Evolutionary conservation across 1,284 basidiomycete genomes (phyloP), one percentile per base, ranked within the genome.

Genomic region (Sporisorium sorghi): DNA sequence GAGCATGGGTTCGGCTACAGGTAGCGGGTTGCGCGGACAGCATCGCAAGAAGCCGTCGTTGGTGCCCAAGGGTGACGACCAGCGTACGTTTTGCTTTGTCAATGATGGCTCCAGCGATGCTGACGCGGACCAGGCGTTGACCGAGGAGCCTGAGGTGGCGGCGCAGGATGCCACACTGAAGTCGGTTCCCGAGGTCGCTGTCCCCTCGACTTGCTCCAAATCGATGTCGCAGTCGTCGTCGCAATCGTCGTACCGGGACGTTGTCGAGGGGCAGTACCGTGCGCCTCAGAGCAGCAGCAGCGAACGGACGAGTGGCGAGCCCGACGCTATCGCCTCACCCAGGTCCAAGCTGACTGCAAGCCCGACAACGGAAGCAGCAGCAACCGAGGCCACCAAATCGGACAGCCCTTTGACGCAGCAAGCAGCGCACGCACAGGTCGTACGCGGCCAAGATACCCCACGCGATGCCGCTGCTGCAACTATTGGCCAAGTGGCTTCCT

Each of bases 51-150:
- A 61, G 56, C 62, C 58, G 2, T 70, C 64, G 12, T 14, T 74
- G 52, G 57, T 74, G 17, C 66, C 51, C 1, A 69, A 69, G 30
- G 66, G 54, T 3, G 58, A 48, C 33, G 72, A 74, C 37, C 58
- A 58, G 15, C 62, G 72, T 17, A 74, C 72, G 2, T 74, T 74
- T 30, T 48, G 58, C 50, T 74, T 74, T 26, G 44, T 74, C 28
- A 63, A 74, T 21, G 24, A 52, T n/a, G 30, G 33, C 1, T 37
- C 30, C 14, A 74, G 58, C 57, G 62, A 56, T 7, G 32, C 35
- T 7, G 63, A 62, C 3, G 39, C 52, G 19, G 59, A 64, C n/a
- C 30, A 32, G 3, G 17, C 19, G 2, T 21, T 57, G 1, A 46
- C 23, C 14, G 50, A 64, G 26, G 58, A 64, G 26, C 52, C 60